Evolutionary conservation across 2,329 filamentous ascomycete genomes (phyloP).

Genomic region (Didymella sp.): DNA sequence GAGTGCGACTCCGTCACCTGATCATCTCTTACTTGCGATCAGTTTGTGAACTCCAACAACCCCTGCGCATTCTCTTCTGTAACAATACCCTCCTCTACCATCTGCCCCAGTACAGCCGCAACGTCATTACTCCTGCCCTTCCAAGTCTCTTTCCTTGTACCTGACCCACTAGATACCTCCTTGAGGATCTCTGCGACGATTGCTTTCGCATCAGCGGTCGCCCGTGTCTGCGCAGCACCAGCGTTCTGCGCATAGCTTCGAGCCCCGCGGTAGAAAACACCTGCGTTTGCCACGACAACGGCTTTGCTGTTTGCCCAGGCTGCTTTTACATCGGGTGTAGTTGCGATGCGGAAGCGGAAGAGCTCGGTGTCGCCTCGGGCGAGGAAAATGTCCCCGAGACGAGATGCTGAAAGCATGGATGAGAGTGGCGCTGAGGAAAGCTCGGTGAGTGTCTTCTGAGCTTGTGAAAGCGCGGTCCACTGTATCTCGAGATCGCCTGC

Average conservation of each 20-base stretch:
- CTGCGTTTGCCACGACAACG: constrained; percentile 48
- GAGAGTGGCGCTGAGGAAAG: constrained; percentile 29
- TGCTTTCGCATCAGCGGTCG: constrained; percentile 57
- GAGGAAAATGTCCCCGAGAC: constrained; percentile 42
- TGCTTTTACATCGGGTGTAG: constrained; percentile 30
- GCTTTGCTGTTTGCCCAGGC: constrained; percentile 43
- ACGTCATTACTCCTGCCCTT: constrained; percentile 51
- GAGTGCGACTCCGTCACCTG: background rate
- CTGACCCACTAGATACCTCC: constrained; percentile 45
- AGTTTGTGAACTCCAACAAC: constrained; percentile 20
- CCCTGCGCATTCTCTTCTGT: constrained; percentile 36
- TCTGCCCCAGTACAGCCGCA: constrained; percentile 56
- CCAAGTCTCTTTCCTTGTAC: constrained; percentile 50
- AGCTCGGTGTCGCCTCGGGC: constrained; percentile 45
- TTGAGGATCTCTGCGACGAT: constrained; percentile 57
- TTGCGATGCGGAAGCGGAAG: constrained; percentile 43
- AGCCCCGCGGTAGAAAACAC: constrained; percentile 49
- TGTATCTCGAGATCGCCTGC: constrained; percentile 33
- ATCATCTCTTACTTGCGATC: background rate
- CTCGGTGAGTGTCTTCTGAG: constrained; percentile 39
- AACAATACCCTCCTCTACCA: constrained; percentile 61
- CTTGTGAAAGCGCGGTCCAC: constrained; percentile 44
- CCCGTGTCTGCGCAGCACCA: constrained; percentile 48
- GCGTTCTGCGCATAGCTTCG: constrained; percentile 43
- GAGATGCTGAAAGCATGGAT: constrained; percentile 29